Conservation (phyloP, 768 basidiomycete species). For the Pulveroboletus ravenelii region DNA sequence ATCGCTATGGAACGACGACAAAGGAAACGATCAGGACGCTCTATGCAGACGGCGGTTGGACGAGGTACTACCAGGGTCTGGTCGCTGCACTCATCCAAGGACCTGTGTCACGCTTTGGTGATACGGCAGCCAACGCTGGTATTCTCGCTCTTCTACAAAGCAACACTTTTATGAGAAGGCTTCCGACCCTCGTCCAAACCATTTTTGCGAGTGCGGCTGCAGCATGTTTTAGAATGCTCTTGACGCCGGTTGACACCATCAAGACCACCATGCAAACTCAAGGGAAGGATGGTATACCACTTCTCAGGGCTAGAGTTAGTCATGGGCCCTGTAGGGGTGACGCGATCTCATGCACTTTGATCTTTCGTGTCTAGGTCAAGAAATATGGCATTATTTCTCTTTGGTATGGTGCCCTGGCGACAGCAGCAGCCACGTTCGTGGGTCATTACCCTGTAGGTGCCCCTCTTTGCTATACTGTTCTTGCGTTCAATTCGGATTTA, state of each 20-base stretch:
- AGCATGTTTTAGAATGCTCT: constrained; percentile 82
- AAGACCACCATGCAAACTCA: constrained; percentile 96
- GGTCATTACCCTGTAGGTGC: constrained; percentile 76
- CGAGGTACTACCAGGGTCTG: constrained; percentile 87
- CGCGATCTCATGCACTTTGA: not conserved
- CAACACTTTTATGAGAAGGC: constrained; percentile 61
- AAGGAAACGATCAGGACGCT: constrained; percentile 62
- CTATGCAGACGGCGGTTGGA: constrained; percentile 73
- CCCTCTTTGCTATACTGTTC: not conserved
- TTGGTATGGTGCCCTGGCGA: constrained; percentile 91
- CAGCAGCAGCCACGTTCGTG: constrained; percentile 90
- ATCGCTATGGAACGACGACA: constrained; percentile 78
- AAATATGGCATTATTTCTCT: constrained; percentile 71
- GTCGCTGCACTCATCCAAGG: constrained; percentile 83
- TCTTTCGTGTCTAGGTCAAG: constrained; percentile 45
- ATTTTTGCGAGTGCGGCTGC: constrained; percentile 74
- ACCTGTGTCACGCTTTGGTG: constrained; percentile 82
- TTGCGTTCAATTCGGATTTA: constrained; percentile 2
- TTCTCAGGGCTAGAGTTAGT: constrained; percentile 63
- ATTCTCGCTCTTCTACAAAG: constrained; percentile 81
- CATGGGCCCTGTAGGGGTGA: not conserved
- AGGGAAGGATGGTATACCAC: constrained; percentile 60
- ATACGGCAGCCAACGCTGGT: constrained; percentile 92
- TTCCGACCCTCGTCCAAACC: constrained; percentile 69
- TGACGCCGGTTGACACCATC: constrained; percentile 90